phyloP scores from a whole-genome alignment of 345 rosid species.

The Toxicodendron radicans region DNA sequence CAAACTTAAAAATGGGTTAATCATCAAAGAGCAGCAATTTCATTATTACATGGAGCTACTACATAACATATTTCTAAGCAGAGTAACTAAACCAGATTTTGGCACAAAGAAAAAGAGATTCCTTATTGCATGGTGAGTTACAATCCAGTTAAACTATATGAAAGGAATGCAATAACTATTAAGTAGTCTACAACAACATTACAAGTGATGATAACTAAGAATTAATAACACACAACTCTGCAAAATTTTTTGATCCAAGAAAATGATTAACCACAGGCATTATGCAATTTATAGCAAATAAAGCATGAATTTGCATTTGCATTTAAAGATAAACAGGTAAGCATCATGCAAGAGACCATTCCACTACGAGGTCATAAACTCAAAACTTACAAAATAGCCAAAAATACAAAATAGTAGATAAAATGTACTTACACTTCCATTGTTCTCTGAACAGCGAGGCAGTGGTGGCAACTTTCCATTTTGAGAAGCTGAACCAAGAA shows the following conservation, averaged over 20 bases:
- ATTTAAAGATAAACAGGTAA: background rate
- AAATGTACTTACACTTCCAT: conserved; percentile 62
- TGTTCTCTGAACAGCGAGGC: conserved; percentile 66
- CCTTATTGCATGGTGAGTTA: background rate
- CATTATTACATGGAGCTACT: background rate
- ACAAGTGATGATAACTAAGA: background rate
- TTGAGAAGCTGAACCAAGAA: conserved; percentile 55
- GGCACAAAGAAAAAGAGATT: no score
- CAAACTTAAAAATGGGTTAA: background rate
- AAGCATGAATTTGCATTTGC: background rate
- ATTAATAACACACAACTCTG: background rate
- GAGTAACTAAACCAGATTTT: background rate
- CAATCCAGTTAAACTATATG: background rate
- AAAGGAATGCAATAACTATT: background rate
- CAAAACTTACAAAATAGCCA: background rate
- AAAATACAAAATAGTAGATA: background rate
- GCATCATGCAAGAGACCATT: background rate
- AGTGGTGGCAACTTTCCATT: conserved; percentile 84
- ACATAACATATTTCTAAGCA: background rate
- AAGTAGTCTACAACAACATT: no score
- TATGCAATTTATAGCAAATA: background rate
- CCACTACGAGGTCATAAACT: conserved; percentile 6
- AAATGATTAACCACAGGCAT: background rate
- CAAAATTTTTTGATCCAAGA: no score
- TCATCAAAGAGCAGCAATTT: background rate